Base-by-base conservation (phyloP, 345 rosid genomes). In the Kernera saxatilis region DNA sequence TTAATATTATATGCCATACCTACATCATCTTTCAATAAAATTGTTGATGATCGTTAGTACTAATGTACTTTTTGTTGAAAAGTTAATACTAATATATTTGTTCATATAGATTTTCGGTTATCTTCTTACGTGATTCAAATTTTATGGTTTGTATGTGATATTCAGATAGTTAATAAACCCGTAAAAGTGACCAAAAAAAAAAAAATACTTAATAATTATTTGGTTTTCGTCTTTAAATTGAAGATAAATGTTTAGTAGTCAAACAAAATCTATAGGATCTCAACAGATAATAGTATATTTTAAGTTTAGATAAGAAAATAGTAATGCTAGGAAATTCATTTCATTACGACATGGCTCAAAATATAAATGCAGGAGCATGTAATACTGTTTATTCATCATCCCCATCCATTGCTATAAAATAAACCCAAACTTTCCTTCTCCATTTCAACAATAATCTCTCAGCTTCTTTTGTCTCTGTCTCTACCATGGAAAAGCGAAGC, bases 401-500 rank as follows among this genome's bases (percentile, higher is more conserved):
- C 4, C 46, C 41, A 44, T 58, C 51, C 59, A 60, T 50, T 51
- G 37, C 78, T 74, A 74, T 74, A 74, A 58, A 58, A 67, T 21
- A 14, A 58, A 49, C 45, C 2, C 8, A 29, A 56, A 56, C 15
- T 23, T 74, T 50, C 22, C 55, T 53, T 59, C 61, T 67, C 45
- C 27, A 23, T 66, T 56, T 44, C 58, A 19, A 46, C 0, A 64
- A 56, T 17, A 30, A 30, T 54, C 59, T 35, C 41, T 72, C 61
- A 39, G 22, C 40, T 45, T 57, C 14, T 21, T 32, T 46, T 22
- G 6, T 52, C 18, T 63, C 33, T 62, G 25, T 64, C 27, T 43
- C 57, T 54, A n/a, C 4, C 9, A 84, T 85, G 93, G 92, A 88
- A 69, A 87, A 80, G 77, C 62, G 74, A 1, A 84, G 59, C 81